These are phyloP conservation scores for Zasmidium cellare DNA, from an alignment of 2,329 filamentous ascomycete species.

Conservation along the genomic window DNA sequence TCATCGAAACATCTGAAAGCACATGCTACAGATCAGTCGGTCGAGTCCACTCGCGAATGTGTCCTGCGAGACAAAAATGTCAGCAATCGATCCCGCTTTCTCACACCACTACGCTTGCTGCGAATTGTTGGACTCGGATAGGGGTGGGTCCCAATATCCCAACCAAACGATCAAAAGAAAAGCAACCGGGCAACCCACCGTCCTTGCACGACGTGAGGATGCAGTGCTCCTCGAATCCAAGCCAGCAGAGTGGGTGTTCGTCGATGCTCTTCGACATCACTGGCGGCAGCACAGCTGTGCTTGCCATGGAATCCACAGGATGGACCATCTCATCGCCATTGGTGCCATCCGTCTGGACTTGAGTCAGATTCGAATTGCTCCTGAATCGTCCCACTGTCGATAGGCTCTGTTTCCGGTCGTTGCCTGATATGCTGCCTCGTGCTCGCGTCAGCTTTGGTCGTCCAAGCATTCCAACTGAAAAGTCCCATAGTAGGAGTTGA, in stretches of 20 bases:
- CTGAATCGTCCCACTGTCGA: constrained; percentile 62
- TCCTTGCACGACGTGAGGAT: constrained; percentile 91
- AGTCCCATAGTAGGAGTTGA: constrained; percentile 90
- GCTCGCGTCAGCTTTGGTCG: constrained; percentile 71
- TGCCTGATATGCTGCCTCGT: constrained; percentile 54
- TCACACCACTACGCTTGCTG: neutral
- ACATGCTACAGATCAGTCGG: constrained; percentile 43
- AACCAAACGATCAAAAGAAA: constrained; percentile 13
- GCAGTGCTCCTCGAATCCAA: constrained; percentile 90
- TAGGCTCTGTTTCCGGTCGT: constrained; percentile 36
- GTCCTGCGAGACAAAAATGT: constrained; percentile 53
- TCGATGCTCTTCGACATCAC: constrained; percentile 86
- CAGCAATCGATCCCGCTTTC: constrained; percentile 12
- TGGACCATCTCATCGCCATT: constrained; percentile 62
- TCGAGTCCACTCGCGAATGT: constrained; percentile 73
- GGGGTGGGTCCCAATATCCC: constrained; percentile 11
- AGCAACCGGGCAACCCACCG: constrained; percentile 58
- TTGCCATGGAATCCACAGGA: constrained; percentile 78
- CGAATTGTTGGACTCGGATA: constrained; percentile 2
- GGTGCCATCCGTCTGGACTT: constrained; percentile 30
- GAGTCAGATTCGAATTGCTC: constrained; percentile 69
- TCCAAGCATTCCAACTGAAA: constrained; percentile 94
- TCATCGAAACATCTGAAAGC: neutral
- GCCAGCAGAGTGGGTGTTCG: constrained; percentile 81
- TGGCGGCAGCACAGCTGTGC: constrained; percentile 83